Percentiles rank a stretch among this genome's conserved stretches.
Conservation (phyloP, 108 stramenopile species). For the Skeletonema menzelii region DNA sequence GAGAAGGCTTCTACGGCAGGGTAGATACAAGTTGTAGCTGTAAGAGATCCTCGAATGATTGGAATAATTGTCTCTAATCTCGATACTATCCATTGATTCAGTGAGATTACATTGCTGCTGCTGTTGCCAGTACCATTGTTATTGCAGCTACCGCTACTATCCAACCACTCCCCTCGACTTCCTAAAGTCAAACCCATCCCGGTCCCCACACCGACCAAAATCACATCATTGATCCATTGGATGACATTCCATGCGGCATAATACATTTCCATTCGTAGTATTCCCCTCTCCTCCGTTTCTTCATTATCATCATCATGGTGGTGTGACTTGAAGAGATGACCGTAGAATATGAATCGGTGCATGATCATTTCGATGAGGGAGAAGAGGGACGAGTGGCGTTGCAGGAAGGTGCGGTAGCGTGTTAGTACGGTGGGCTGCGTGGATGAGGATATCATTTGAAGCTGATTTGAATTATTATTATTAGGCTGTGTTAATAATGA, state of each 20-base stretch:
- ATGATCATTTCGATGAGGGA: constrained; percentile 36
- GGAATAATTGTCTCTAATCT: constrained; percentile 17
- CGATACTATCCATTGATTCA: constrained; percentile 1
- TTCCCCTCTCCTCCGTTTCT: constrained; percentile 10
- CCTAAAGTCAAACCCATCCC: constrained; percentile 43
- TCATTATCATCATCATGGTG: constrained; percentile 14
- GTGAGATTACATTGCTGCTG: background rate
- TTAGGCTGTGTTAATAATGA: background rate
- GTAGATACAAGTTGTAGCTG: constrained; percentile 41
- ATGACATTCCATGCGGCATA: constrained; percentile 41
- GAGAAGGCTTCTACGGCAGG: constrained; percentile 44
- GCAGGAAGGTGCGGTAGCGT: constrained; percentile 27
- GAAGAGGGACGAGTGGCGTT: constrained; percentile 25
- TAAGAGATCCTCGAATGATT: constrained; percentile 24
- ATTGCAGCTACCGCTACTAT: too few species aligned
- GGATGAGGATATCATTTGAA: constrained; percentile 10
- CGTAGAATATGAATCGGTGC: constrained; percentile 38
- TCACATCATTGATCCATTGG: constrained; percentile 37
- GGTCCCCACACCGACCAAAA: constrained; percentile 30
- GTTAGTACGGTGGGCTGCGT: constrained; percentile 19
- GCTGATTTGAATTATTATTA: constrained; percentile 15
- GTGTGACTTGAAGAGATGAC: constrained; percentile 22
- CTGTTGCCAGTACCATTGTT: too few species aligned
- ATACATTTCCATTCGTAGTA: constrained; percentile 27
- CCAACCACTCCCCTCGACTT: constrained; percentile 25